Evolutionary conservation across 805 yeast genomes (phyloP).

Genomic region (Metschnikowia lochheadii): DNA sequence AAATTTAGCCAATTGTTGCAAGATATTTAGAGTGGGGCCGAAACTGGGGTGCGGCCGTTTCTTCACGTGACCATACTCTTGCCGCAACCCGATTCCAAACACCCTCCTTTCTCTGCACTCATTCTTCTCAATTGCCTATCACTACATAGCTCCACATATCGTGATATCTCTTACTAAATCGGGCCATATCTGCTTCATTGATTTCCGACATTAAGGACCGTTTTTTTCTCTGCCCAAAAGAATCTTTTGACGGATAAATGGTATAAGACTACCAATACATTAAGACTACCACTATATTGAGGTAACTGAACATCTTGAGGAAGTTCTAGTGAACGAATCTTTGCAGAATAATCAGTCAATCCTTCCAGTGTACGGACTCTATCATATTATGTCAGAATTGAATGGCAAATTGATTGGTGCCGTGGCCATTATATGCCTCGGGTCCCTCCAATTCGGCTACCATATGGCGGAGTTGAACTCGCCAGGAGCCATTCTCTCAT

Average conservation of each 20-base stretch:
- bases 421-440: conserved; percentile 61
- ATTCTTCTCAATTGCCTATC: neutral
- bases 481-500: conserved; percentile 68
- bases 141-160: neutral
- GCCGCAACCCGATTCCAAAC: conserved; percentile 1
- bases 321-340: too few species aligned
- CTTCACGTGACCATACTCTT: conserved; percentile 1
- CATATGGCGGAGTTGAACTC: conserved; percentile 95
- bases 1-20: too few species aligned
- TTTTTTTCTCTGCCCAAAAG: too few species aligned
- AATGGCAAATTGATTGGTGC: conserved; percentile 38
- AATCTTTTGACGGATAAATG: too few species aligned
- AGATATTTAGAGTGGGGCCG: too few species aligned
- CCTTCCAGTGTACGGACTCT: too few species aligned
- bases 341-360: too few species aligned
- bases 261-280: too few species aligned
- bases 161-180: neutral
- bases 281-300: too few species aligned
- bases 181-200: too few species aligned
- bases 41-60: conserved; percentile 1
- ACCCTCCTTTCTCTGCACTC: neutral
- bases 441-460: conserved; percentile 86
- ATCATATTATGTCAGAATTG: neutral
- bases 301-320: too few species aligned
- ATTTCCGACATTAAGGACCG: too few species aligned